Percentiles rank a stretch among this genome's conserved stretches.
phyloP scores from a whole-genome alignment of 2,329 filamentous ascomycete species.

The Apiospora hydei region DNA sequence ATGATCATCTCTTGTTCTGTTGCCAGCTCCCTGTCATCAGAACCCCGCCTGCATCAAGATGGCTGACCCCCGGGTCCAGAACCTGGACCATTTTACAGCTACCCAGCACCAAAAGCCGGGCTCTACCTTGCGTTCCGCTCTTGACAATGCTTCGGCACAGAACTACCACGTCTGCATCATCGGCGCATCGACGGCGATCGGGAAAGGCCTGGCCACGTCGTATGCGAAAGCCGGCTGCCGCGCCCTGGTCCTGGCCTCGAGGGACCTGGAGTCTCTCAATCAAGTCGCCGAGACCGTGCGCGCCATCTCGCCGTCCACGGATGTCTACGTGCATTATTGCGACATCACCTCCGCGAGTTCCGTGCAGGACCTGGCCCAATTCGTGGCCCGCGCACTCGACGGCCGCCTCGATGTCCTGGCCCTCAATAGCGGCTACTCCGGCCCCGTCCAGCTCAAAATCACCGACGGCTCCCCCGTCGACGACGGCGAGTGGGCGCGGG shows the following conservation, averaged over 20 bases:
- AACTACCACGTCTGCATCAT: conserved; percentile 4
- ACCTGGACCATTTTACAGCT: background rate
- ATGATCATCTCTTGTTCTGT: background rate
- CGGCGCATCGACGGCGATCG: conserved; percentile 1
- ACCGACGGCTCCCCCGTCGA: background rate
- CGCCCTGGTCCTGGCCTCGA: background rate
- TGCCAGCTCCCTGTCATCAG: background rate
- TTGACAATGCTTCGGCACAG: background rate
- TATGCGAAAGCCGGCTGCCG: conserved; percentile 3
- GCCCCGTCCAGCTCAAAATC: background rate
- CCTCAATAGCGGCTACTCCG: conserved; percentile 15
- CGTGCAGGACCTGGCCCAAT: background rate
- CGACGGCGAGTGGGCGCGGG: conserved; percentile 2
- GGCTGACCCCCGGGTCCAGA: background rate
- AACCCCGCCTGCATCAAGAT: background rate
- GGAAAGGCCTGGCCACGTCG: background rate
- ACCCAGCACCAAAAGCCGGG: background rate
- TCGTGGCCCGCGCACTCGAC: background rate
- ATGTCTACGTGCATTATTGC: background rate
- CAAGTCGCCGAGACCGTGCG: background rate
- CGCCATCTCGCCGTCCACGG: background rate
- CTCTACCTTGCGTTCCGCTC: background rate
- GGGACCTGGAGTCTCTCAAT: background rate
- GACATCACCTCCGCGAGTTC: background rate
- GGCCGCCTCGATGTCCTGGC: background rate